Evolutionary conservation across 352 stramenopile species (phyloP).

Genomic region (Globisporangium okanoganense): DNA sequence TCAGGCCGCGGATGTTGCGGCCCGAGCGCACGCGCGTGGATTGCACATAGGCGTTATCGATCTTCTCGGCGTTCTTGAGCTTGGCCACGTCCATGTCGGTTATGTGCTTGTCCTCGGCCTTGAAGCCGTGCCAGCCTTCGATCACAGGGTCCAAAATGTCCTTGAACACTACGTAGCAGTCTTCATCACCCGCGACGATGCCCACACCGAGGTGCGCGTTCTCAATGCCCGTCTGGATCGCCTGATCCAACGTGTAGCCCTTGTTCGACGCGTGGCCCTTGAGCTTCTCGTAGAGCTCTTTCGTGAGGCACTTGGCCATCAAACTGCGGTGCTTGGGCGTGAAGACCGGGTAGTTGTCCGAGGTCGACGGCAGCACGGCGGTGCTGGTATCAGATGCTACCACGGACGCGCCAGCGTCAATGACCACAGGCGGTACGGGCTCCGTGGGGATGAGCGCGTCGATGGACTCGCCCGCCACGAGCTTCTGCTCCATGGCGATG

Average conservation of each 20-base stretch:
- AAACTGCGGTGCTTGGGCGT: slow-evolving; percentile 80
- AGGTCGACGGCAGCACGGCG: slow-evolving; percentile 51
- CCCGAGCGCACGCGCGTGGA: slow-evolving; percentile 91
- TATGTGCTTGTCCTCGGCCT: slow-evolving; percentile 67
- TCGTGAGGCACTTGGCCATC: slow-evolving; percentile 79
- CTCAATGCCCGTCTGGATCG: slow-evolving; percentile 85
- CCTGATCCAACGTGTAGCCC: slow-evolving; percentile 79
- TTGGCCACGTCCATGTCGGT: slow-evolving; percentile 82
- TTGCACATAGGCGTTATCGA: slow-evolving; percentile 82
- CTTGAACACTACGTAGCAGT: slow-evolving; percentile 79
- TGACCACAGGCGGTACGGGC: slow-evolving; percentile 38
- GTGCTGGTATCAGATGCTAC: slow-evolving; percentile 41
- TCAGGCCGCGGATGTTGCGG: slow-evolving; percentile 86
- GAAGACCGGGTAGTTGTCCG: slow-evolving; percentile 76
- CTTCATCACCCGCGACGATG: slow-evolving; percentile 78
- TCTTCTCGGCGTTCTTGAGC: slow-evolving; percentile 59
- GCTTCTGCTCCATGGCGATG: slow-evolving; percentile 87
- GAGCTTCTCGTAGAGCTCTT: slow-evolving; percentile 78
- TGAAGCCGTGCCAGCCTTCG: slow-evolving; percentile 83
- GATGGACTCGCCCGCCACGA: slow-evolving; percentile 60
- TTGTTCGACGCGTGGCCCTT: slow-evolving; percentile 66
- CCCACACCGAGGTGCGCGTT: slow-evolving; percentile 77
- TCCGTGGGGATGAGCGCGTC: slow-evolving; percentile 72
- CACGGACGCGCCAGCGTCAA: slow-evolving; percentile 47
- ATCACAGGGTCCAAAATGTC: slow-evolving; percentile 82